These are phyloP conservation scores for Fusarium aywerte DNA, from an alignment of 2,329 filamentous ascomycete species.

Conservation along the genomic window DNA sequence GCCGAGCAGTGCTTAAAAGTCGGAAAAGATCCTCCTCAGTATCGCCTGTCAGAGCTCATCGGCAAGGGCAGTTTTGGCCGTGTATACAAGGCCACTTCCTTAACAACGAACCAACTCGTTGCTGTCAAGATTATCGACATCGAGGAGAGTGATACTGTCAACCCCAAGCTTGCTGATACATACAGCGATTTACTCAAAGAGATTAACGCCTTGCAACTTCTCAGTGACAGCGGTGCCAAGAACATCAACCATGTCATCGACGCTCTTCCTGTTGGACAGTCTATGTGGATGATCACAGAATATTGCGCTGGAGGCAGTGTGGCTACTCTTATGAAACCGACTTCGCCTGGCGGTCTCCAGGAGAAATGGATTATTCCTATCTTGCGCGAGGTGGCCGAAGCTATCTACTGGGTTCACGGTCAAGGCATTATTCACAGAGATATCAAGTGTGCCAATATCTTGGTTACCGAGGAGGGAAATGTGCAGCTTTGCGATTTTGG, in stretches of 20 bases:
- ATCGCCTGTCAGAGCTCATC: slow-evolving; percentile 76
- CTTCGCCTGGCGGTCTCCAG: slow-evolving; percentile 70
- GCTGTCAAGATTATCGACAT: slow-evolving; percentile 88
- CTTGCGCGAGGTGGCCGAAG: slow-evolving; percentile 72
- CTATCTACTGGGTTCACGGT: slow-evolving; percentile 73
- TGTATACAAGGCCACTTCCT: slow-evolving; percentile 72
- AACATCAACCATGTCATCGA: slow-evolving; percentile 88
- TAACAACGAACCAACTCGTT: slow-evolving; percentile 65
- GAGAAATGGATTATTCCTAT: slow-evolving; percentile 78
- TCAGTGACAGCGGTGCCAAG: slow-evolving; percentile 77
- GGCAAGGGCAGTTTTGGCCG: slow-evolving; percentile 80
- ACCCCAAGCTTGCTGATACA: slow-evolving; percentile 72
- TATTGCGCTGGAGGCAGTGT: slow-evolving; percentile 88
- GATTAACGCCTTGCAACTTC: slow-evolving; percentile 74
- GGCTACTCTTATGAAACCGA: slow-evolving; percentile 76
- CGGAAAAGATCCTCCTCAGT: slow-evolving; percentile 70
- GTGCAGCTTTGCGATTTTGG: slow-evolving; percentile 89
- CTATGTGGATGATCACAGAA: slow-evolving; percentile 90
- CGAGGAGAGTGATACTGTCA: slow-evolving; percentile 76
- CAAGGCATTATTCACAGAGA: slow-evolving; percentile 77
- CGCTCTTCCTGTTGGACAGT: slow-evolving; percentile 78
- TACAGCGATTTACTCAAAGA: slow-evolving; percentile 77
- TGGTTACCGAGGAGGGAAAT: slow-evolving; percentile 79
- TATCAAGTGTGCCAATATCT: slow-evolving; percentile 81
- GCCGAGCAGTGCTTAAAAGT: slow-evolving; percentile 69